Percentiles rank a stretch among this genome's conserved stretches.
Evolutionary conservation across 2,329 filamentous ascomycete species (phyloP).

Genomic region (Trichophyton mentagrophytes): DNA sequence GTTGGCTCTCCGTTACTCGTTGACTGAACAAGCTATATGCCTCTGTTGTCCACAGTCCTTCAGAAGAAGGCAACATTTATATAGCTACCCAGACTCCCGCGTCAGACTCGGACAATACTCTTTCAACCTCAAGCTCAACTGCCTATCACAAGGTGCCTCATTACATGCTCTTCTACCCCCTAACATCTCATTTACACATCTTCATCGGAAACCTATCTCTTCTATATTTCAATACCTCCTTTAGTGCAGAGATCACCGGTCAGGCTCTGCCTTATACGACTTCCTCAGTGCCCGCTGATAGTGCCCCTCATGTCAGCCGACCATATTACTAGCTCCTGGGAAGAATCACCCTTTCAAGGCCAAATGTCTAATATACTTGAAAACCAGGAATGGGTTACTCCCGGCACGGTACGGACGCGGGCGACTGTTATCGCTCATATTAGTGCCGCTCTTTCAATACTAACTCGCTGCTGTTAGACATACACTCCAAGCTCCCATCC

Average conservation of each 20-base stretch:
- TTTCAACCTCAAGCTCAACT: not conserved
- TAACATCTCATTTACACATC: not conserved
- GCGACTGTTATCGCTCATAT: not conserved
- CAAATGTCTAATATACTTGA: conserved; percentile 10
- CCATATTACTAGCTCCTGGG: conserved; percentile 8
- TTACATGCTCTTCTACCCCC: not conserved
- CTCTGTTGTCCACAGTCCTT: not conserved
- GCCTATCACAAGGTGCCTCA: not conserved
- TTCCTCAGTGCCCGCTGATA: not conserved
- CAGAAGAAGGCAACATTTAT: not conserved
- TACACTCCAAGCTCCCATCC: conserved; percentile 20
- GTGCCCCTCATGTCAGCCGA: conserved; percentile 7
- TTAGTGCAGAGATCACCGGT: not conserved
- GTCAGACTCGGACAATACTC: not conserved
- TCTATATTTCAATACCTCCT: not conserved
- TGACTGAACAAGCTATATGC: not conserved
- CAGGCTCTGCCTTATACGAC: not conserved
- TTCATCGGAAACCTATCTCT: not conserved
- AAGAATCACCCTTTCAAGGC: conserved; percentile 9
- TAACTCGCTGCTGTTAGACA: conserved; percentile 9
- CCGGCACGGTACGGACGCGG: conserved; percentile 8
- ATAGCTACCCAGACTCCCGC: not conserved
- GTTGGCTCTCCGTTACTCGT: not conserved
- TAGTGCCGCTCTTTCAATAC: not conserved
- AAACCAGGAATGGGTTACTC: conserved; percentile 12